These are phyloP conservation scores for Globisporangium perplexum DNA, from an alignment of 352 stramenopile genomes.

Conservation along the genomic window DNA sequence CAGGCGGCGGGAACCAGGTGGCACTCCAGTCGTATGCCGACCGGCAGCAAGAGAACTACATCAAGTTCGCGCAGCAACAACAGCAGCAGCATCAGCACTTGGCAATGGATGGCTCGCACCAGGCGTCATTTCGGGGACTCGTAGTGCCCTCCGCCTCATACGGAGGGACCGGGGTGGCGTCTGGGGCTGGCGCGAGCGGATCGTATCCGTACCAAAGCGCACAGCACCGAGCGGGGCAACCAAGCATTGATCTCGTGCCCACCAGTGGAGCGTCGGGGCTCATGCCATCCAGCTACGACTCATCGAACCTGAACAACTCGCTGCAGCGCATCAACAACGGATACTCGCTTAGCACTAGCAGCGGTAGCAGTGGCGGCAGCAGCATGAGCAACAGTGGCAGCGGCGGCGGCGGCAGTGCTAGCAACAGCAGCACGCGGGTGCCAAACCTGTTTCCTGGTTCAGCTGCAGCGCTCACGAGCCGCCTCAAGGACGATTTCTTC, in stretches of 20 bases:
- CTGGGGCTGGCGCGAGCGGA: neutral
- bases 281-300: slow-evolving; percentile 16
- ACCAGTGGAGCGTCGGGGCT: slow-evolving; percentile 1
- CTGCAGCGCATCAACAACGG: slow-evolving; percentile 15
- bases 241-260: slow-evolving; percentile 12
- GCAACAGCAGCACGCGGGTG: slow-evolving; percentile 1
- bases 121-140: slow-evolving; percentile 7
- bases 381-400: neutral
- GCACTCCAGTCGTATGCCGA: slow-evolving; percentile 8
- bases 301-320: slow-evolving; percentile 1
- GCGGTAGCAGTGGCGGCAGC: neutral
- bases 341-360: slow-evolving; percentile 6
- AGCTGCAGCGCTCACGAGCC: slow-evolving; percentile 9
- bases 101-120: slow-evolving; percentile 10
- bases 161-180: neutral
- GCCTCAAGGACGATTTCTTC: slow-evolving; percentile 12
- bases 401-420: neutral
- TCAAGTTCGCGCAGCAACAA: slow-evolving; percentile 30
- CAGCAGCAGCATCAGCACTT: slow-evolving; percentile 17
- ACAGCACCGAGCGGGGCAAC: neutral
- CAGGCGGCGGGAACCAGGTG: neutral
- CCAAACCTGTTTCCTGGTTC: slow-evolving; percentile 12
- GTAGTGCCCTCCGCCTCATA: slow-evolving; percentile 1
- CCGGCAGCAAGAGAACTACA: slow-evolving; percentile 14
- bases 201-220: neutral